Conservation (phyloP, 2,329 filamentous ascomycete genomes). For the Pseudogymnoascus sp. region DNA sequence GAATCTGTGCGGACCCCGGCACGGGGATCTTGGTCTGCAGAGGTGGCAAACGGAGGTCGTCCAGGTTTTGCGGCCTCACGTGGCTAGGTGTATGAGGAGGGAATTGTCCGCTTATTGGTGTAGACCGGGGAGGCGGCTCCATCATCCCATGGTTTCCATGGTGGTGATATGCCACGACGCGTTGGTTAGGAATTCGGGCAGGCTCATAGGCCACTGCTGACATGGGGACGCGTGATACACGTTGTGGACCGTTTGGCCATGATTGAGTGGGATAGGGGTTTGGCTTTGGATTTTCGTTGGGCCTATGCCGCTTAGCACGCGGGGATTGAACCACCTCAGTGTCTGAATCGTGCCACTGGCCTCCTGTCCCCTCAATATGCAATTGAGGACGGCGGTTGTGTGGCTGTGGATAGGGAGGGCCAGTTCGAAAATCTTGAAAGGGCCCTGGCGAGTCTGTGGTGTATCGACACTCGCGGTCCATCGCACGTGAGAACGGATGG, state of each 20-base stretch:
- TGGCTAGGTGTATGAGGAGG: slow-evolving; percentile 17
- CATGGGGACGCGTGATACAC: slow-evolving; percentile 18
- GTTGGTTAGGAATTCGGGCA: slow-evolving; percentile 29
- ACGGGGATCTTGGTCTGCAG: slow-evolving; percentile 27
- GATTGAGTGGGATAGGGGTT: slow-evolving; percentile 29
- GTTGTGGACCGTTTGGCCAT: background rate
- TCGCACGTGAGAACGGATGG: slow-evolving; percentile 37
- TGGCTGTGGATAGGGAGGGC: background rate
- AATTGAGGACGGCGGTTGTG: background rate
- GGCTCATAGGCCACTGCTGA: slow-evolving; percentile 35
- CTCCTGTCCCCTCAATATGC: background rate
- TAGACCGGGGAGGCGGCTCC: slow-evolving; percentile 27
- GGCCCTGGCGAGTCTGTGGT: slow-evolving; percentile 41
- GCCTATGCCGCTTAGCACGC: background rate
- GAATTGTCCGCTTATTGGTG: slow-evolving; percentile 25
- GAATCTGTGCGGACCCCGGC: slow-evolving; percentile 28
- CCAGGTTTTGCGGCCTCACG: slow-evolving; percentile 23
- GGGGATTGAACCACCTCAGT: background rate
- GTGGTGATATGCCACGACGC: slow-evolving; percentile 16
- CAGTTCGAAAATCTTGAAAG: background rate
- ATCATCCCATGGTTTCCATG: slow-evolving; percentile 22
- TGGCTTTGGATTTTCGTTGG: slow-evolving; percentile 37
- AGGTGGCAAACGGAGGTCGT: slow-evolving; percentile 32
- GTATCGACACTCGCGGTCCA: slow-evolving; percentile 58
- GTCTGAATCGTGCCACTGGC: background rate